A percentile compares a stretch with the other conserved stretches of the same genome.
Conservation (phyloP, 768 basidiomycete species). For the Kwoniella heveanensis region DNA sequence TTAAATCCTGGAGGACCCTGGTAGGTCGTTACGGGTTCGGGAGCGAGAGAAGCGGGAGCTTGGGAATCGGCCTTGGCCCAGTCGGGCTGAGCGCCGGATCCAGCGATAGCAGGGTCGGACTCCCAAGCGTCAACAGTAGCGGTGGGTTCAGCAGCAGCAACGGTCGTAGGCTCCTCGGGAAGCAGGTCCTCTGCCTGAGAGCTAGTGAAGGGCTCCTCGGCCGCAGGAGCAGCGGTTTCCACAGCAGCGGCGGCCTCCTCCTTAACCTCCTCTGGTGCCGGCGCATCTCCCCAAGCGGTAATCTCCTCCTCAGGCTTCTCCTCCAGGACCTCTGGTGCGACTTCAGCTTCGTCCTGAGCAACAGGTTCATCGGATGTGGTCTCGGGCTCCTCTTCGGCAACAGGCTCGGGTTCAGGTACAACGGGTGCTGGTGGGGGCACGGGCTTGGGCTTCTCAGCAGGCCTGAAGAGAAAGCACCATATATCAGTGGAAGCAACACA, state of each 20-base stretch:
- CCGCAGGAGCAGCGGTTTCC: conserved; percentile 7
- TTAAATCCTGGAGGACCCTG: conserved; percentile 56
- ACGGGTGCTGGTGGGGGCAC: conserved; percentile 37
- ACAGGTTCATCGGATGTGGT: conserved; percentile 40
- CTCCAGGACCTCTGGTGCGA: conserved; percentile 20
- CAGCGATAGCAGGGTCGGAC: conserved; percentile 47
- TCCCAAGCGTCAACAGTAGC: conserved; percentile 26
- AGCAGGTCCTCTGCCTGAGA: conserved; percentile 17
- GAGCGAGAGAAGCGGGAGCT: conserved; percentile 29
- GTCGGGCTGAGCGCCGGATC: conserved; percentile 40
- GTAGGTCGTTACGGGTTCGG: conserved; percentile 52
- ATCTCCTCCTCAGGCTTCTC: conserved; percentile 29
- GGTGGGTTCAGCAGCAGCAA: conserved; percentile 16
- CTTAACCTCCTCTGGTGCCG: conserved; percentile 36
- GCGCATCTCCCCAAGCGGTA: conserved; percentile 39
- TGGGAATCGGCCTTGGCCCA: conserved; percentile 40
- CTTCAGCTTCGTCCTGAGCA: conserved; percentile 31
- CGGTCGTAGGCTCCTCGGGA: conserved; percentile 26
- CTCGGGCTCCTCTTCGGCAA: conserved; percentile 31
- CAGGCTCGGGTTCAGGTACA: conserved; percentile 22
- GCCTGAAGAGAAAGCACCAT: conserved; percentile 23
- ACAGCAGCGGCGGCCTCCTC: conserved; percentile 31
- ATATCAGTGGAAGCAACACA: background rate
- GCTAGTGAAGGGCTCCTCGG: conserved; percentile 27
- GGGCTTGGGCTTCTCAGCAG: conserved; percentile 53